Base-by-base conservation (phyloP, 176 grass and related monocot species). In the Alopecurus myosuroides region DNA sequence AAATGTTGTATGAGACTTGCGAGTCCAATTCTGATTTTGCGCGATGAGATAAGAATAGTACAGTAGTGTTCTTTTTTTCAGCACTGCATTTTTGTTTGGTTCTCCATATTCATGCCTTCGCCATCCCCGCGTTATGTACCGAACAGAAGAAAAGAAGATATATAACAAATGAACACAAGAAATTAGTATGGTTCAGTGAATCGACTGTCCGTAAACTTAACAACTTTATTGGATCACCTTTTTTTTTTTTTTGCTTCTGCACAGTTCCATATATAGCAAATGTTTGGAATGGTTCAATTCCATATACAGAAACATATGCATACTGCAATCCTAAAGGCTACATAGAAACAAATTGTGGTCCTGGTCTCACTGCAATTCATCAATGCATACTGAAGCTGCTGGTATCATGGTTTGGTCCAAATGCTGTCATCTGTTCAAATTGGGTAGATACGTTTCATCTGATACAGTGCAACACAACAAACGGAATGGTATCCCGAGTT, bases 151-250 rank as follows among this genome's bases (percentile, higher is more conserved):
- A 45, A 41, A 71, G 5, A 83, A 46, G 22, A 30, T 11, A 28
- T 0, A 7, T 14, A 20, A 29, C 26, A 48, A 18, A 58, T 49
- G 9, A 61, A 39, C 20, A 76, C 30, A 55, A 55, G 23, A 34
- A 23, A 57, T 34, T 25, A 9, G 10, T 6, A 11, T 2, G 34
- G 12, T 4, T 9, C 1, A 19, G 28, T 37, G 20, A 37, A 14
- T 7, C 5, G 2, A n/a, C 35, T 6, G 48, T 12, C 7, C 37
- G 22, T 34, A 29, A 56, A 77, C 9, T 69, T 58, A 14, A 67
- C 1, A 57, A 45, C 58, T 77, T 82, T 77, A 35, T 82, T 76
- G 2, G n/a, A 76, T 82, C 70, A 76, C 52, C 74, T 86, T 49
- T 60, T 75, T 49, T 77, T 40, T 18, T 4, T 75, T 49, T 77